phyloP scores from a whole-genome alignment of 2,329 filamentous ascomycete species.

The Hymenoscyphus infarciens region DNA sequence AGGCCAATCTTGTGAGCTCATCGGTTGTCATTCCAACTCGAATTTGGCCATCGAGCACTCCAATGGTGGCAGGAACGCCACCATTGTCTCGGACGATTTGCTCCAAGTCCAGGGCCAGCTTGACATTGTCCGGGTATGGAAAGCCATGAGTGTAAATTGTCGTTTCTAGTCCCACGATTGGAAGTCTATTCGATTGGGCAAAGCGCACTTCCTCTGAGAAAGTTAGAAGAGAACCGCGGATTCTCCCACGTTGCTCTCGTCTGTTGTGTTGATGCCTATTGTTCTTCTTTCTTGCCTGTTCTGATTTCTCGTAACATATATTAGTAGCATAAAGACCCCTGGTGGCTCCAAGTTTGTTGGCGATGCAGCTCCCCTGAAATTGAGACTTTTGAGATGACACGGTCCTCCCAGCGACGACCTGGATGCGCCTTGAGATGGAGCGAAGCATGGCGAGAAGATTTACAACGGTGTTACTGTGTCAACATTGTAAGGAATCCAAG shows the following conservation, averaged over 20 bases:
- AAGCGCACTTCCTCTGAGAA: not conserved
- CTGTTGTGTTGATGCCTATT: not conserved
- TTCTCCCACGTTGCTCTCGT: not conserved
- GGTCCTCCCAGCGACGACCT: too few species aligned
- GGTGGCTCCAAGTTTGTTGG: not conserved
- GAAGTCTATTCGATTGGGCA: conserved; percentile 50
- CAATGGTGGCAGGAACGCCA: conserved; percentile 85
- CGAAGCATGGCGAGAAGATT: not conserved
- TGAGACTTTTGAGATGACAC: too few species aligned
- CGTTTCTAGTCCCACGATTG: conserved; percentile 88
- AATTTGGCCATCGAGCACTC: conserved; percentile 78
- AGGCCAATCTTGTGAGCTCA: conserved; percentile 68
- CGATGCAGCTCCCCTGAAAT: not conserved
- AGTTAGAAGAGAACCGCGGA: not conserved
- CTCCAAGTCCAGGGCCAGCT: conserved; percentile 73
- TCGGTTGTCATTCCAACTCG: conserved; percentile 71
- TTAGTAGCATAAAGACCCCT: too few species aligned
- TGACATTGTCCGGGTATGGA: conserved; percentile 68
- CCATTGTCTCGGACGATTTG: conserved; percentile 77
- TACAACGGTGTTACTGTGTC: not conserved
- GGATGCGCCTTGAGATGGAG: not conserved
- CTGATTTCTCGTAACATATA: too few species aligned
- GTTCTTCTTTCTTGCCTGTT: too few species aligned
- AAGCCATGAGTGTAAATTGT: conserved; percentile 97
- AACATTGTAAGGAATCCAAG: not conserved